These are phyloP conservation scores for Clathrus columnatus DNA, from an alignment of 768 basidiomycete species.

Conservation along the genomic window DNA sequence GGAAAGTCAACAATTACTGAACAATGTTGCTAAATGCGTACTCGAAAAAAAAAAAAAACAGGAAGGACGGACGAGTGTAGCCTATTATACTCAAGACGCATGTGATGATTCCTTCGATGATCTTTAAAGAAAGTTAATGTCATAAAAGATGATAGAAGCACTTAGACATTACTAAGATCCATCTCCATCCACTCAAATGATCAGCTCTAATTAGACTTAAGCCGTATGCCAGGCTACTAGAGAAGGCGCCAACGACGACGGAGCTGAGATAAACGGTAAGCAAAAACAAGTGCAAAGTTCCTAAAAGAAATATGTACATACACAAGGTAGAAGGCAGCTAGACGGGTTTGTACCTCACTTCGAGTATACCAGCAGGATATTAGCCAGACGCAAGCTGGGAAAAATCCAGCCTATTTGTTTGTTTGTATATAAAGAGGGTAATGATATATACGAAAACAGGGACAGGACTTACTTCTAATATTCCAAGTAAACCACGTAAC, in stretches of 20 bases:
- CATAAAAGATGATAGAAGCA: slow-evolving; percentile 12
- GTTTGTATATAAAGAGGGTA: background rate
- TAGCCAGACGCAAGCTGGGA: slow-evolving; percentile 18
- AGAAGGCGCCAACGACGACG: slow-evolving; percentile 12
- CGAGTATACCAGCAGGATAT: slow-evolving; percentile 22
- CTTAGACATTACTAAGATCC: slow-evolving; percentile 22
- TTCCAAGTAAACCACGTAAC: slow-evolving; percentile 20
- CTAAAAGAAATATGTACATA: slow-evolving; percentile 17
- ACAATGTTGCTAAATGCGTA: background rate
- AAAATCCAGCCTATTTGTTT: slow-evolving; percentile 19
- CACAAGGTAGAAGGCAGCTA: slow-evolving; percentile 22
- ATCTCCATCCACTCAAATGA: slow-evolving; percentile 21
- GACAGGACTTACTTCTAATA: slow-evolving; percentile 17
- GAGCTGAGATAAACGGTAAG: slow-evolving; percentile 6
- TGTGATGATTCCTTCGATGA: slow-evolving; percentile 16
- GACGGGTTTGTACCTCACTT: slow-evolving; percentile 19
- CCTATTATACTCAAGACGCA: slow-evolving; percentile 14
- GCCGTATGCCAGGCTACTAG: slow-evolving; percentile 13
- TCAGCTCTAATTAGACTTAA: slow-evolving; percentile 10
- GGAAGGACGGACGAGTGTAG: slow-evolving; percentile 9
- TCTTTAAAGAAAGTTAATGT: slow-evolving; percentile 7
- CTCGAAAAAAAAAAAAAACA: background rate
- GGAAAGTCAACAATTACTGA: slow-evolving; percentile 23
- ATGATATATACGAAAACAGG: background rate
- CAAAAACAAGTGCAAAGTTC: background rate